Base-by-base conservation (phyloP, 805 yeast genomes). In the Candida sonorensis region DNA sequence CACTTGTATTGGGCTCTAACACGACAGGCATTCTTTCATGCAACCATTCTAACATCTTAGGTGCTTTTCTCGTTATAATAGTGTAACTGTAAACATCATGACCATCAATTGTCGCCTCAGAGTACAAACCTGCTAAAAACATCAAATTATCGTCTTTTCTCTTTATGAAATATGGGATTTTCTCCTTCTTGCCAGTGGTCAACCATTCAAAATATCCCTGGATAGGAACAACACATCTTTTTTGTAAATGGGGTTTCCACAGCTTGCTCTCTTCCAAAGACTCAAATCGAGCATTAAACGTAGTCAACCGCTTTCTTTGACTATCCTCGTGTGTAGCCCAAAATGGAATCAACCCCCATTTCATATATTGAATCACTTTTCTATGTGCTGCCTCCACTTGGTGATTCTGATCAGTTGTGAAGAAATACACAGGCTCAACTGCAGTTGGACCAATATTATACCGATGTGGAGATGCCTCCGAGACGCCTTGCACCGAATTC, bases 131-230 rank as follows among this genome's bases (percentile, higher is more conserved):
- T 1, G 94, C 88, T 15, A 85, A 54, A 49, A 71, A 83, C 55
- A 81, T 57, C 26, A 87, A 42, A 7, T 70, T 59, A 0, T 58
- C 55, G 35, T 69, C 73, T 26, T 64, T 66, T 20, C 81, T 64
- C 21, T 66, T 70, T 12, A 87, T 66, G 47, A 62, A 88, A 50
- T 79, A 74, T 0, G 96, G 96, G 0, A 54, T 52, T 48, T 75
- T 80, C 8, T 60, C 61, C 26, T 54, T 59, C 19, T 46, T 40
- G 17, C 51, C 56, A 2, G 50, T 39, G 12, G 47, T 31, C 16
- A 46, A 44, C 96, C 97, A 88, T 55, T 88, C 97, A 49, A 73
- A 88, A 54, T 88, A 88, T 0, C 96, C 96, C 46, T 73, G 70
- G 24, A 83, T 68, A 0, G 94, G 90, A 0, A 86, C 73, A 1